Conservation (phyloP, 2,329 filamentous ascomycete genomes). For the Massarina eburnea region DNA sequence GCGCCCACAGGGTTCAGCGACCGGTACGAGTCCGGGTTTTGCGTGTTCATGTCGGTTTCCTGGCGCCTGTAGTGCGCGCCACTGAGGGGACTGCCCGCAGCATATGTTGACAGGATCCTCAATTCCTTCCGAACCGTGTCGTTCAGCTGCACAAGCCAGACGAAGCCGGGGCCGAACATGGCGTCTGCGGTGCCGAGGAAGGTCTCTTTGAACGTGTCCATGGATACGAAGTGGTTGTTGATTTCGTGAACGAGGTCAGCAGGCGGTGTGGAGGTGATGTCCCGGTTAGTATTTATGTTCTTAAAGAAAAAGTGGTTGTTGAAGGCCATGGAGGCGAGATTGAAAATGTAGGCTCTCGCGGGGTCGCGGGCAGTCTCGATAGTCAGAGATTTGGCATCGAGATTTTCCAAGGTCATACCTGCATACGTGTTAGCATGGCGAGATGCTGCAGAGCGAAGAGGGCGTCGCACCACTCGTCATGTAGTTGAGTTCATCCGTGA, state of each 20-base stretch:
- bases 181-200: slow-evolving; percentile 77
- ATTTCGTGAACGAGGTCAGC: slow-evolving; percentile 63
- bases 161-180: slow-evolving; percentile 97
- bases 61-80: slow-evolving; percentile 79
- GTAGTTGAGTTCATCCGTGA: slow-evolving; percentile 75
- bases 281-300: slow-evolving; percentile 45
- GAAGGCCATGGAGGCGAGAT: slow-evolving; percentile 93
- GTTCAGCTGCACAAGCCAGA: slow-evolving; percentile 76
- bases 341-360: slow-evolving; percentile 78
- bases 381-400: slow-evolving; percentile 66
- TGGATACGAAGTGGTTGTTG: slow-evolving; percentile 72
- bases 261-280: slow-evolving; percentile 29
- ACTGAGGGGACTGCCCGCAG: slow-evolving; percentile 85
- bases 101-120: slow-evolving; percentile 83
- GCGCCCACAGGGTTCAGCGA: slow-evolving; percentile 43
- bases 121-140: slow-evolving; percentile 50
- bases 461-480: slow-evolving; percentile 64
- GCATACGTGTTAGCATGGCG: slow-evolving; percentile 1
- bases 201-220: slow-evolving; percentile 78
- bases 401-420: slow-evolving; percentile 67
- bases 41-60: slow-evolving; percentile 68
- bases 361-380: slow-evolving; percentile 79
- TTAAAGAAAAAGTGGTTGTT: slow-evolving; percentile 88
- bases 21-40: slow-evolving; percentile 35
- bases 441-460: slow-evolving; percentile 17